These are phyloP conservation scores for Iris pallida DNA, from an alignment of 116 monocot species.

Conservation along the genomic window DNA sequence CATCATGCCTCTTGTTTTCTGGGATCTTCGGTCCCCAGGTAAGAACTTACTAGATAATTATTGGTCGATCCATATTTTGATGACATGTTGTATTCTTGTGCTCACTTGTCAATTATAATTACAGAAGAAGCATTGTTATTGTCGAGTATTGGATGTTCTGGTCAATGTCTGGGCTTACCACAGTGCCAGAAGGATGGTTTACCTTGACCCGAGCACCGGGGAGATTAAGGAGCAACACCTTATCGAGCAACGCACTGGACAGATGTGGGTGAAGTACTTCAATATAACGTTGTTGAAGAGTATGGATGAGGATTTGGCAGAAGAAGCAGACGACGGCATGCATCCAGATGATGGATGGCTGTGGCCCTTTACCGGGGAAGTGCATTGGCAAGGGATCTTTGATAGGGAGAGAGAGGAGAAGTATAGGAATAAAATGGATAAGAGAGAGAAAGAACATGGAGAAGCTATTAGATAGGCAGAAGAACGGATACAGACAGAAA, in stretches of 20 bases:
- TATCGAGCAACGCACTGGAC: conserved; percentile 38
- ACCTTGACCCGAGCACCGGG: conserved; percentile 67
- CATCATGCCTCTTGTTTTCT: conserved; percentile 36
- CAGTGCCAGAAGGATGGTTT: conserved; percentile 79
- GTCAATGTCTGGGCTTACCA: conserved; percentile 98
- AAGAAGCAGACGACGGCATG: conserved; percentile 68
- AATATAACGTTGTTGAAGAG: conserved; percentile 52
- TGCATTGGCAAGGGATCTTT: conserved; percentile 69
- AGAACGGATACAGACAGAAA: conserved; percentile 81
- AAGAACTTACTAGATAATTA: neutral
- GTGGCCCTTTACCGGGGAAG: conserved; percentile 89
- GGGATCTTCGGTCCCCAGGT: conserved; percentile 75
- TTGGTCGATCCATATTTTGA: neutral
- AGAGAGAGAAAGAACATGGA: conserved; percentile 56
- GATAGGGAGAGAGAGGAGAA: conserved; percentile 73
- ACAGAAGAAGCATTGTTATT: conserved; percentile 87
- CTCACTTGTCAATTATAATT: neutral
- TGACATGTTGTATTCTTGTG: neutral
- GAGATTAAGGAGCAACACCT: conserved; percentile 65
- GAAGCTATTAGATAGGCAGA: conserved; percentile 65
- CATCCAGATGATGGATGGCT: conserved; percentile 37
- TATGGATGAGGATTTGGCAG: conserved; percentile 96
- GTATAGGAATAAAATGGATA: conserved; percentile 62
- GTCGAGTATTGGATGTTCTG: conserved; percentile 64
- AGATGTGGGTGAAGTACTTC: conserved; percentile 85